Conservation (phyloP, 2,329 filamentous ascomycete genomes). For the Endoconidiophora laricicola region DNA sequence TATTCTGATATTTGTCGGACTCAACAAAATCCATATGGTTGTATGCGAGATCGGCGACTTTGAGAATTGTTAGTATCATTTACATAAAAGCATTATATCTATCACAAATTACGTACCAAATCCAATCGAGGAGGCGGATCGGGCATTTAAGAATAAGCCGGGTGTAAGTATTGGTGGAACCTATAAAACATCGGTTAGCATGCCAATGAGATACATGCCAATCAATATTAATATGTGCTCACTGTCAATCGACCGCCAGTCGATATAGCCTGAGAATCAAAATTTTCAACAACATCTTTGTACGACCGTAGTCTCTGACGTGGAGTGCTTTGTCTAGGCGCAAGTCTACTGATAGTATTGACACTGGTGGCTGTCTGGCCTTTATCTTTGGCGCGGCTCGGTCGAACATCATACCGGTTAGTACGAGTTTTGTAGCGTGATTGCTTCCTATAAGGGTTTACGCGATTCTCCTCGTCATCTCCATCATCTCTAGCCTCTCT, state of each 20-base stretch:
- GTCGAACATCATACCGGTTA: conserved; percentile 35
- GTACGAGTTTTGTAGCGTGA: conserved; percentile 38
- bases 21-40: conserved; percentile 32
- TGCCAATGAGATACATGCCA: too few species aligned
- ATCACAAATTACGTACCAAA: conserved; percentile 13
- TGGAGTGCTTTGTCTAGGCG: conserved; percentile 15
- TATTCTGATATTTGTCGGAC: too few species aligned
- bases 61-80: conserved; percentile 12
- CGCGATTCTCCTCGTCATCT: neutral
- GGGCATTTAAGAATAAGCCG: conserved; percentile 22
- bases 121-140: conserved; percentile 15
- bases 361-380: too few species aligned
- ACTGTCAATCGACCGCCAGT: conserved; percentile 21
- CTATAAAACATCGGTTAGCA: neutral
- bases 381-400: conserved; percentile 1
- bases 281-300: conserved; percentile 36
- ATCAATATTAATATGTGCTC: neutral
- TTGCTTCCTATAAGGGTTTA: conserved; percentile 29
- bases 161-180: conserved; percentile 13
- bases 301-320: conserved; percentile 21
- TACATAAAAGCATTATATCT: neutral
- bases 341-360: conserved; percentile 2
- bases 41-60: conserved; percentile 37
- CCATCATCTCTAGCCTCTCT: neutral
- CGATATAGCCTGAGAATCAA: conserved; percentile 36